Evolutionary conservation across 2,329 filamentous ascomycete genomes (phyloP), one percentile per base, ranked within the genome.

Genomic region (Phialemoniopsis sp.): DNA sequence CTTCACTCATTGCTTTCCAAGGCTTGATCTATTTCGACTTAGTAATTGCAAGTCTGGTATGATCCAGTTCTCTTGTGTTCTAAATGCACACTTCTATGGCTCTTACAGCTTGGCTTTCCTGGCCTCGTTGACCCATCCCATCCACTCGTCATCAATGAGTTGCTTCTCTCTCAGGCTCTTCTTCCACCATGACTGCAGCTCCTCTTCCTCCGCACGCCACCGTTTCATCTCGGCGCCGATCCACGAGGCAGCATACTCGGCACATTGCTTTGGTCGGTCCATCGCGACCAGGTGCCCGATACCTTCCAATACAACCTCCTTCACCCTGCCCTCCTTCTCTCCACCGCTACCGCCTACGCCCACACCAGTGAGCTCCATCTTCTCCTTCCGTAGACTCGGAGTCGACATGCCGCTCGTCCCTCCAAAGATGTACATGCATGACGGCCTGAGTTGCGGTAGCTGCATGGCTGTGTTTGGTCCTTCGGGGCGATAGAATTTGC

Each of bases 211-310:
- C 3, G 53, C 58, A 46, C 68, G 63, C 78, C 81, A 86, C 19
- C 67, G 59, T 32, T 62, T 56, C 46, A 86, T 47, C 55, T 85
- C 79, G n/a, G 54, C 51, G 0, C 59, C 68, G 40, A 87, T 59
- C 70, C 80, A 87, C 18, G 57, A 54, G 0, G 73, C 74, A 0
- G 76, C 72, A 14, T 74, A 60, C 42, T 75, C 67, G 2, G 88
- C 90, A 45, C 82, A 85, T 52, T 78, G 69, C 3, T 53, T 66
- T 0, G 87, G 85, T 30, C 77, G 75, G 61, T 95, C 89, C 78
- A 95, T 87, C 0, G 90, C 85, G 19, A 96, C 78, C 32, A 96
- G 61, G 60, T 97, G 91, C 0, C 90, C 89, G 6, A 73, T 70
- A 0, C 73, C 74, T 19, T 83, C 64, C 8, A 93, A 62, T 13